Evolutionary conservation across 306 rosid genomes (phyloP), one percentile per base, ranked within the genome.

Genomic region (Fagus sylvatica): DNA sequence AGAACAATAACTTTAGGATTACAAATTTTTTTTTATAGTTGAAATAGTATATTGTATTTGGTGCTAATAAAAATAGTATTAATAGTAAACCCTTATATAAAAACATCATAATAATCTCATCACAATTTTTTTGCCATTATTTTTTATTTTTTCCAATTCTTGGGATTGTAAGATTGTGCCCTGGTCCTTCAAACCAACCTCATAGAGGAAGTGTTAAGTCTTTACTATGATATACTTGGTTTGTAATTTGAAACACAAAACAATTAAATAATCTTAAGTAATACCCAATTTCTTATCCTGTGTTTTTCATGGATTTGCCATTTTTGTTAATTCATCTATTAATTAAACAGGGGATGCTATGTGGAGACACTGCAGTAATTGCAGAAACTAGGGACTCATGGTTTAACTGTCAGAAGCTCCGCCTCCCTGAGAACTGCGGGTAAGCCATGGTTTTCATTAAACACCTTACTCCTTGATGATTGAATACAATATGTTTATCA

Each of bases 301-400:
- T 69, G 13, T 55, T 36, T 71, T 41, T 22, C 51, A 62, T 53
- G 32, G 16, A 57, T 6, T 68, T 62, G 53, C 40, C 22, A 49
- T 65, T 36, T 61, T 48, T 10, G 53, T n/a, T 32, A 17, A 53
- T 11, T 76, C 64, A 53, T 11, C 51, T 49, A 36, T 60, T 78
- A 7, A 46, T 70, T 78, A 22, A 69, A 76, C 85, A 93, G 97
- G 89, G 73, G n/a, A 60, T 94, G 71, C 83, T 94, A 43, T 65
- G 80, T 11, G 84, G 88, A 72, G 84, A 90, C 84, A 84, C 74
- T 66, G 98, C 96, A 39, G 80, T 91, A 53, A 89, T 94, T 55
- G 91, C 96, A 36, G 94, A 94, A 83, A 94, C 96, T 4, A 97
- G 97, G 60, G 98, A 91, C 76, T 94, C 97, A 1, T 91, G 98